Percentiles rank a stretch among this genome's conserved stretches.
These are phyloP conservation scores for Wakefieldia striispora DNA, from an alignment of 768 basidiomycete species.

Conservation along the genomic window DNA sequence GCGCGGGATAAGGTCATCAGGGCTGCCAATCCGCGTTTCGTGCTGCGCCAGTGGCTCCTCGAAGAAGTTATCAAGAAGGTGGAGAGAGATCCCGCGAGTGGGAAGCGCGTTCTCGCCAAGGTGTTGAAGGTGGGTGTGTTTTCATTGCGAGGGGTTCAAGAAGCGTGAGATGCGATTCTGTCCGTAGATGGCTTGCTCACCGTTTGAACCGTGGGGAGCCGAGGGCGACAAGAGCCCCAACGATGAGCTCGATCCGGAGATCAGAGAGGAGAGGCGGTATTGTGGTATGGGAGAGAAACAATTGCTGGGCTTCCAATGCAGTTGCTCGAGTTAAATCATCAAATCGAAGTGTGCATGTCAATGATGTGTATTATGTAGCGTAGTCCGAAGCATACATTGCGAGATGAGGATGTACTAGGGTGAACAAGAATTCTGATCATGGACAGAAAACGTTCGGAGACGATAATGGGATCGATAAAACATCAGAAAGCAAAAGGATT, in stretches of 20 bases:
- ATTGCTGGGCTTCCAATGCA: conserved; percentile 90
- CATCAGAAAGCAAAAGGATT: conserved; percentile 4
- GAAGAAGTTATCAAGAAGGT: conserved; percentile 86
- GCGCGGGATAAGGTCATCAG: conserved; percentile 52
- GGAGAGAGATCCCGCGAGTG: conserved; percentile 60
- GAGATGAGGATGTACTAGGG: too few relatives aligned
- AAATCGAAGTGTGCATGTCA: not conserved
- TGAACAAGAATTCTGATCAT: too few relatives aligned
- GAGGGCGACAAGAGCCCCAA: conserved; percentile 51
- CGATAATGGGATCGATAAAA: not conserved
- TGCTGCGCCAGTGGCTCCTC: conserved; percentile 92
- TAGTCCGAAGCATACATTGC: too few relatives aligned
- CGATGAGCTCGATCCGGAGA: conserved; percentile 52
- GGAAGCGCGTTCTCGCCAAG: conserved; percentile 70
- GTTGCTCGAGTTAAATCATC: conserved; percentile 72
- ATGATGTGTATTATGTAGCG: too few relatives aligned
- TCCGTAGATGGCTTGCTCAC: conserved; percentile 79
- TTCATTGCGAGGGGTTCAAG: not conserved
- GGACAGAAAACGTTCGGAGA: too few relatives aligned
- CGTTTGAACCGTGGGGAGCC: conserved; percentile 87
- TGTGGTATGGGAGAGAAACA: conserved; percentile 75
- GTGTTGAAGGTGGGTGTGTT: conserved; percentile 65
- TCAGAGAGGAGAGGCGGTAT: conserved; percentile 66
- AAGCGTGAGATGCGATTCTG: not conserved
- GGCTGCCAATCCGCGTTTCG: conserved; percentile 82